Conservation (phyloP, 306 rosid species). For the Abrus pulchellus region DNA sequence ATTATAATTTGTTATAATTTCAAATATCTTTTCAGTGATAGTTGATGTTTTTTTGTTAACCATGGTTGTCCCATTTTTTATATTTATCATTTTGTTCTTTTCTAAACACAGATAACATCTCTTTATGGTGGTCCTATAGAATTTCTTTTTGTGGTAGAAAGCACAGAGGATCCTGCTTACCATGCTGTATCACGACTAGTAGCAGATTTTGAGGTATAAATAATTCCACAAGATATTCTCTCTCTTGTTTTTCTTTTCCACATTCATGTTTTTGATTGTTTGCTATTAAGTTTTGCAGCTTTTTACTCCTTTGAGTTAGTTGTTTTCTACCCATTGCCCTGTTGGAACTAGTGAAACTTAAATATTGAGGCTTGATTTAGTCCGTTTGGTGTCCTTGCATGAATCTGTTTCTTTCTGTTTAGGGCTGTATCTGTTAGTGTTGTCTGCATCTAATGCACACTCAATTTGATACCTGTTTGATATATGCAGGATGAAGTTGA, state of each 20-base stretch:
- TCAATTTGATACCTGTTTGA: conserved; percentile 47
- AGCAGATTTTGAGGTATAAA: conserved; percentile 74
- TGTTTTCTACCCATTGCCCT: neutral
- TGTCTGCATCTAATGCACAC: conserved; percentile 18
- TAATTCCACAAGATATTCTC: neutral
- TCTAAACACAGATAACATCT: conserved; percentile 77
- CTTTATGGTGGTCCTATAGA: conserved; percentile 96
- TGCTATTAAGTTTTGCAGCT: conserved; percentile 1
- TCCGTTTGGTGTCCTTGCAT: conserved; percentile 27
- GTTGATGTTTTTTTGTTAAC: conserved; percentile 20
- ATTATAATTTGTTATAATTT: conserved; percentile 29
- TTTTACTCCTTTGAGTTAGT: conserved; percentile 6
- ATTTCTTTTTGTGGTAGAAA: conserved; percentile 86
- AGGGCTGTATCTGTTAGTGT: conserved; percentile 8
- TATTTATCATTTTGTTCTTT: conserved; percentile 4
- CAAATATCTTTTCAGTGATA: conserved; percentile 37
- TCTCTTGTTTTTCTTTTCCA: conserved; percentile 5
- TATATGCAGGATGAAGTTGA: conserved; percentile 84
- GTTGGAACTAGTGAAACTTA: conserved; percentile 24
- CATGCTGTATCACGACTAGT: conserved; percentile 71
- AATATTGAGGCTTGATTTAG: conserved; percentile 18
- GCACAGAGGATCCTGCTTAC: conserved; percentile 93
- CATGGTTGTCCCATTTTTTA: neutral
- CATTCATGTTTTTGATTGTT: conserved; percentile 17
- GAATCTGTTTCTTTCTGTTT: conserved; percentile 3